phyloP scores from a whole-genome alignment of 169 alveolate genomes.

The Cryptosporidium bovis region DNA sequence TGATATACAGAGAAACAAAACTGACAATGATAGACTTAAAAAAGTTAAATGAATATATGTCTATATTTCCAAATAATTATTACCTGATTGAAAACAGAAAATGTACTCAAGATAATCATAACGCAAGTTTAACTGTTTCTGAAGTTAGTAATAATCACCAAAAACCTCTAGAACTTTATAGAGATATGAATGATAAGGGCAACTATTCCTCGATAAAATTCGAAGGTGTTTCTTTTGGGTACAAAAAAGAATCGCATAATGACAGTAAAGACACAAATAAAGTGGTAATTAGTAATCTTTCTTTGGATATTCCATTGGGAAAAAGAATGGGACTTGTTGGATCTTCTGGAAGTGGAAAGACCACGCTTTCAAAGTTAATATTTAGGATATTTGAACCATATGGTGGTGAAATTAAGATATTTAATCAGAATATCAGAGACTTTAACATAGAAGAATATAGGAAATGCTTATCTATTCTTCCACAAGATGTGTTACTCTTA shows the following conservation, averaged over 20 bases:
- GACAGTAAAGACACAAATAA: background rate
- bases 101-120: background rate
- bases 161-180: background rate
- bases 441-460: conserved; percentile 83
- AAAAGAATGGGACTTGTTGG: conserved; percentile 90
- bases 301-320: conserved; percentile 80
- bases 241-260: conserved; percentile 26
- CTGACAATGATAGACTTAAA: conserved; percentile 76
- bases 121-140: background rate
- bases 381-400: conserved; percentile 91
- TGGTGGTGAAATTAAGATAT: conserved; percentile 86
- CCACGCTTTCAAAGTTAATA: conserved; percentile 91
- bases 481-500: conserved; percentile 91
- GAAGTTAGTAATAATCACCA: background rate
- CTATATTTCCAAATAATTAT: background rate
- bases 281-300: conserved; percentile 69
- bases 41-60: conserved; percentile 44
- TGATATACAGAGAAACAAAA: conserved; percentile 77
- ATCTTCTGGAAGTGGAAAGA: conserved; percentile 95
- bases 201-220: conserved; percentile 74
- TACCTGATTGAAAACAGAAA: background rate
- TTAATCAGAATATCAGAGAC: conserved; percentile 87
- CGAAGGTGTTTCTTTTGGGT: conserved; percentile 78
- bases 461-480: conserved; percentile 83
- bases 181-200: background rate